These are phyloP conservation scores for Ziziphus jujuba DNA, from an alignment of 306 rosid genomes.

Conservation along the genomic window DNA sequence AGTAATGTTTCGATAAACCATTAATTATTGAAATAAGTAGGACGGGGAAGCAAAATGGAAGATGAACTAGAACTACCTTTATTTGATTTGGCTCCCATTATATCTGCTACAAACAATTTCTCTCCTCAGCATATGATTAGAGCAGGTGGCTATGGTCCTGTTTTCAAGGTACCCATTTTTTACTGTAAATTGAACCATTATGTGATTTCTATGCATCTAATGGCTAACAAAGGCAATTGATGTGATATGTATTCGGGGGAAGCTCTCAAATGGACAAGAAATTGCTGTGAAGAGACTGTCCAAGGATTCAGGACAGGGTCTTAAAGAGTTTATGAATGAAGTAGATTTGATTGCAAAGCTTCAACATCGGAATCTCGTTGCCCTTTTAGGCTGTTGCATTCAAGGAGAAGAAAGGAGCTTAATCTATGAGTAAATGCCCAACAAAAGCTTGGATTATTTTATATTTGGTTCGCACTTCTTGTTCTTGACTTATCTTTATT, in stretches of 20 bases:
- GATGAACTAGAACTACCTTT: too few species aligned
- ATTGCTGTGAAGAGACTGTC: conserved; percentile 19
- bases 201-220: too few species aligned
- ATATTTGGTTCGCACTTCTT: conserved; percentile 33
- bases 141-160: conserved; percentile 25
- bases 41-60: too few species aligned
- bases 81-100: too few species aligned
- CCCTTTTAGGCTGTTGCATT: conserved; percentile 38
- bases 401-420: conserved; percentile 34
- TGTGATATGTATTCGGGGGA: too few species aligned
- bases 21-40: too few species aligned
- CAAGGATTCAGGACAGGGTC: conserved; percentile 28
- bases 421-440: conserved; percentile 42
- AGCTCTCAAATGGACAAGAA: conserved; percentile 25
- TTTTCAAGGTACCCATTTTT: conserved; percentile 16
- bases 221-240: too few species aligned
- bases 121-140: conserved; percentile 3
- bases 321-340: conserved; percentile 35
- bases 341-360: conserved; percentile 32
- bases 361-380: conserved; percentile 41
- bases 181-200: too few species aligned
- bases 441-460: conserved; percentile 48
- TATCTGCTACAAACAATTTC: too few species aligned
- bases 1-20: too few species aligned
- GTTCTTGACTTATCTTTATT: too few species aligned